Percentiles rank a stretch among this genome's conserved stretches.
phyloP scores from a whole-genome alignment of 1,284 basidiomycete species.

The Ganoderma lucidum region DNA sequence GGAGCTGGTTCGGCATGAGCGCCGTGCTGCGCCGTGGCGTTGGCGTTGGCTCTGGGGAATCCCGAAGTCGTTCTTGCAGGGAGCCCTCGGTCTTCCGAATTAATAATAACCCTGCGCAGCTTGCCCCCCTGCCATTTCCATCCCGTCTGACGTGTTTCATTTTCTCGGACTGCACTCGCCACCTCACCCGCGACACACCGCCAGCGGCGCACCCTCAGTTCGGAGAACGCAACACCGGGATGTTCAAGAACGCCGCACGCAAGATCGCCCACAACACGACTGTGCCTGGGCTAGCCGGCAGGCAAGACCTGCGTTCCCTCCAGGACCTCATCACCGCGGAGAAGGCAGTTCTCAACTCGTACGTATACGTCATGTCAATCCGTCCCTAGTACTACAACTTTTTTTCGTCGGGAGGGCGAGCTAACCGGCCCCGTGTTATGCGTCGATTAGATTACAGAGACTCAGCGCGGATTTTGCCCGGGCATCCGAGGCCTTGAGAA shows the following conservation, averaged over 20 bases:
- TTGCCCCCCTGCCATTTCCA: background rate
- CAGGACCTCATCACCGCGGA: constrained; percentile 93
- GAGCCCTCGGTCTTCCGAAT: background rate
- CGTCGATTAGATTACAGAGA: constrained; percentile 62
- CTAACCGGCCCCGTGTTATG: constrained; percentile 1
- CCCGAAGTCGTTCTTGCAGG: background rate
- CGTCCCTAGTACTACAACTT: constrained; percentile 8
- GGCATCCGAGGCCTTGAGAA: constrained; percentile 77
- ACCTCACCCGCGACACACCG: background rate
- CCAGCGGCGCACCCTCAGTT: background rate
- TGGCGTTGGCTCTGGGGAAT: background rate
- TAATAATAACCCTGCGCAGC: constrained; percentile 10
- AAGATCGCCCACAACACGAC: constrained; percentile 89
- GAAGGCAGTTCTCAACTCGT: constrained; percentile 83
- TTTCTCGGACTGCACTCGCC: background rate
- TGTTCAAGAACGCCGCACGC: constrained; percentile 79
- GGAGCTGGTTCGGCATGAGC: too few species aligned
- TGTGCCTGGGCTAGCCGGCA: constrained; percentile 78
- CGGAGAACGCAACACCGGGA: constrained; percentile 38
- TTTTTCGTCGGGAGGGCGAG: constrained; percentile 1
- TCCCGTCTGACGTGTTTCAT: background rate
- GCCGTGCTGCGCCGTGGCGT: too few species aligned
- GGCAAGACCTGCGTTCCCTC: constrained; percentile 82
- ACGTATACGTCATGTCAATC: constrained; percentile 57
- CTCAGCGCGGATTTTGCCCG: constrained; percentile 73